Evolutionary conservation across 2,329 filamentous ascomycete genomes (phyloP).

Genomic region (Pseudogymnoascus sp.): DNA sequence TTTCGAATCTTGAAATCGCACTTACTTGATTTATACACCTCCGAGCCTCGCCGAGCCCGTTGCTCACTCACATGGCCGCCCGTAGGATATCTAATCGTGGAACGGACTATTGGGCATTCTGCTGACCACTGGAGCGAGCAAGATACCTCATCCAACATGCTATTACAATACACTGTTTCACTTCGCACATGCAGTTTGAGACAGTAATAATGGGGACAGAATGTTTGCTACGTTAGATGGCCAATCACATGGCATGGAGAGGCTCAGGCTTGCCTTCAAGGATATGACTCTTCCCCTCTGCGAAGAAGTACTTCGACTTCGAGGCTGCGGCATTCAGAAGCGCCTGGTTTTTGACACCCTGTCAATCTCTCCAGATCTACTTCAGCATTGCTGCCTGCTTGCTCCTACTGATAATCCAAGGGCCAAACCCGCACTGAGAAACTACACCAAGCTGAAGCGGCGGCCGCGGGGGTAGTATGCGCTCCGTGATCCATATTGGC

Average conservation of each 20-base stretch:
- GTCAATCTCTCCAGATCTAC: neutral
- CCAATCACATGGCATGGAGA: constrained; percentile 1
- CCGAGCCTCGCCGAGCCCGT: neutral
- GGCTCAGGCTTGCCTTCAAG: neutral
- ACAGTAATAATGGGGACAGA: constrained; percentile 3
- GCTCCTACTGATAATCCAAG: neutral
- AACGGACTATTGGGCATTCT: neutral
- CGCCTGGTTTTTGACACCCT: constrained; percentile 2
- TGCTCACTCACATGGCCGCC: constrained; percentile 4
- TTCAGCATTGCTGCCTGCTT: neutral
- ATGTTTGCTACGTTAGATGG: constrained; percentile 3
- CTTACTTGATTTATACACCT: constrained; percentile 6
- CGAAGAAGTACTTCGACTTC: neutral
- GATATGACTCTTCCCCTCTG: neutral
- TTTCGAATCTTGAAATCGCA: constrained; percentile 5
- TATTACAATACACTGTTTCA: neutral
- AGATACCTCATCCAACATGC: neutral
- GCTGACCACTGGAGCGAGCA: neutral
- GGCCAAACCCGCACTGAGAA: neutral
- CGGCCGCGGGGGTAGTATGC: neutral
- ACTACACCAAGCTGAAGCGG: neutral
- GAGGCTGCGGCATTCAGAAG: neutral
- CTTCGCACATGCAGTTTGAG: constrained; percentile 1
- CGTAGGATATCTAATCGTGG: constrained; percentile 1
- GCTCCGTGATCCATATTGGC: neutral